phyloP scores from a whole-genome alignment of 208 protist species.

The Leishmania braziliensis region DNA sequence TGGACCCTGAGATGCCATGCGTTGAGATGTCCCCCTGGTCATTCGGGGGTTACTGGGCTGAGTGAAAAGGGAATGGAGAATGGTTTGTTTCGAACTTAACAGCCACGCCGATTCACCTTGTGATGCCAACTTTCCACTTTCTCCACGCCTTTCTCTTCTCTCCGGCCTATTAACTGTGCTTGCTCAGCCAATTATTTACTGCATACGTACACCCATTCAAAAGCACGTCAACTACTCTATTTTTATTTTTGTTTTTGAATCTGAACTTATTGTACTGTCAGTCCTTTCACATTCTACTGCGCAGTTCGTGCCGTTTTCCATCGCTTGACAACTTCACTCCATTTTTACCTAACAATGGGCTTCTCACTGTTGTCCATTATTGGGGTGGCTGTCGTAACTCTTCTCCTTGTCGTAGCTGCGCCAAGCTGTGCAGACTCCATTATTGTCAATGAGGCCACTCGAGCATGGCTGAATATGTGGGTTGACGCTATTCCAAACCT shows the following conservation, averaged over 20 bases:
- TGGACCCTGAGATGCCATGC: not conserved
- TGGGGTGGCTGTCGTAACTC: constrained; percentile 1
- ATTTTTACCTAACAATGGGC: constrained; percentile 1
- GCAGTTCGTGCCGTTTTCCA: not conserved
- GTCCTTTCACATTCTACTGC: not conserved
- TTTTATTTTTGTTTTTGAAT: not conserved
- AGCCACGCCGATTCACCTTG: too few relatives aligned
- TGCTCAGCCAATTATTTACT: not conserved
- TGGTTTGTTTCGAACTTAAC: too few relatives aligned
- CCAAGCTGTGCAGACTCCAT: constrained; percentile 13
- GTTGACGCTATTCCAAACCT: constrained; percentile 24
- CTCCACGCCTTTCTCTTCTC: not conserved
- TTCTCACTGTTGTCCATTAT: constrained; percentile 6
- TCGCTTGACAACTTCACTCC: not conserved
- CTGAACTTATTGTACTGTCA: not conserved
- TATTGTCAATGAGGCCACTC: constrained; percentile 7
- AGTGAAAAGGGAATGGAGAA: too few relatives aligned
- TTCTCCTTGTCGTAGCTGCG: constrained; percentile 11
- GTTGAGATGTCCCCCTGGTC: not conserved
- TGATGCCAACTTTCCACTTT: too few relatives aligned
- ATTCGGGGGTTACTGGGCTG: not conserved
- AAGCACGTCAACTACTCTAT: not conserved
- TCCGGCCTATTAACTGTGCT: not conserved
- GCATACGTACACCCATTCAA: not conserved
- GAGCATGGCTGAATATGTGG: constrained; percentile 11